Evolutionary conservation across 2,329 filamentous ascomycete genomes (phyloP).

Genomic region (Mycosphaerella arachidis): DNA sequence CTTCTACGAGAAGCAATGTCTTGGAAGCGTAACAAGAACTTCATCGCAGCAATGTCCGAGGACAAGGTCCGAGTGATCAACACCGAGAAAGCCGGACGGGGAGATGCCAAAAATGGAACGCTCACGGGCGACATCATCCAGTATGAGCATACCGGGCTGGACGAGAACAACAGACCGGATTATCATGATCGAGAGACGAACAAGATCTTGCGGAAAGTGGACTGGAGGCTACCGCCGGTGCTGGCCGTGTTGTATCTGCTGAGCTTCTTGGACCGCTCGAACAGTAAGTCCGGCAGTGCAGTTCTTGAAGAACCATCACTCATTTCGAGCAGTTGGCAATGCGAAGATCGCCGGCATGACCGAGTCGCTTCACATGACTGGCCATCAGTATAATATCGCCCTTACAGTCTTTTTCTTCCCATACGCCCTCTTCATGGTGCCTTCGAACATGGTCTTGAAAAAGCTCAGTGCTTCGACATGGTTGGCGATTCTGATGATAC

Average conservation of each 20-base stretch:
- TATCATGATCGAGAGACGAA: conserved; percentile 26
- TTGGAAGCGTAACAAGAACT: not conserved
- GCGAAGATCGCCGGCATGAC: conserved; percentile 27
- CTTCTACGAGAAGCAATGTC: not conserved
- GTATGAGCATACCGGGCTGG: conserved; percentile 15
- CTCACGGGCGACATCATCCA: not conserved
- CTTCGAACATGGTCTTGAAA: conserved; percentile 40
- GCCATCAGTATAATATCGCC: conserved; percentile 38
- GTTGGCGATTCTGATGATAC: conserved; percentile 29
- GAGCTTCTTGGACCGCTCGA: conserved; percentile 37
- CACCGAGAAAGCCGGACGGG: not conserved
- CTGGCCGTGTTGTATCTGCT: conserved; percentile 42
- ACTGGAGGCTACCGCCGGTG: conserved; percentile 16
- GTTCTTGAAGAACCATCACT: not conserved
- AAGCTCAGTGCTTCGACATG: conserved; percentile 37
- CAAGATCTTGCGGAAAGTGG: conserved; percentile 50
- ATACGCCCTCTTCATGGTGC: conserved; percentile 36
- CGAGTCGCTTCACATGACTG: conserved; percentile 39
- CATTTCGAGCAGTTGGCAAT: conserved; percentile 32
- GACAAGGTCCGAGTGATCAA: not conserved
- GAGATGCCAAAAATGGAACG: not conserved
- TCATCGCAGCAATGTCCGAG: not conserved
- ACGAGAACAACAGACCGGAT: conserved; percentile 11
- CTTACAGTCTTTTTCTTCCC: conserved; percentile 41
- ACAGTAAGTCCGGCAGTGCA: conserved; percentile 11